Base-by-base conservation (phyloP, 352 stramenopile genomes). In the Phytophthora foliorum region DNA sequence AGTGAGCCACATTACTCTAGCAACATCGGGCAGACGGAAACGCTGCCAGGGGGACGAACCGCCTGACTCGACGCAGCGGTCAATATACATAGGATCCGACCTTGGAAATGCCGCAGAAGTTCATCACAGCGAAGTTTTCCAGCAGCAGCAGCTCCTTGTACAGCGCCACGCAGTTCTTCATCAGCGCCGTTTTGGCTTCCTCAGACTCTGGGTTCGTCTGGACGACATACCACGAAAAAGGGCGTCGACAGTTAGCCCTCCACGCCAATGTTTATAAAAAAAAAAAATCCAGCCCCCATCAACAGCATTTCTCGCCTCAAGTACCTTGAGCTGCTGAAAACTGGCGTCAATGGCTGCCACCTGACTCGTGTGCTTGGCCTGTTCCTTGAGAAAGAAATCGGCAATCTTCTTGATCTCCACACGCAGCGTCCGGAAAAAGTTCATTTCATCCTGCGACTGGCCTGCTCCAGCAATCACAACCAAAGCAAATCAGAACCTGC, bases 51-150 rank as follows among this genome's bases (percentile, higher is more conserved):
- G 36, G 49, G 52, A 69, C 65, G 31, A 55, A 73, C 52, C 44
- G 52, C 54, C 59, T 72, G 42, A 44, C 27, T 67, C 32, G 27
- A 57, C n/a, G 3, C 9, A 52, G 22, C 36, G 25, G 16, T 34
- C 34, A 61, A 34, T 44, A 58, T 51, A 27, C 19, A 19, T 57
- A 48, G 5, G 10, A 38, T 45, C 42, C 45, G 17, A 89, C 82
- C 81, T 96, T 96, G 45, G 88, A 95, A 75, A 95, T 94, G 57
- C 86, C 89, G 42, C 87, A 96, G 52, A 94, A 96, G 69, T 96
- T 96, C 84, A 96, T 96, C 24, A 96, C 87, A 4, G 88, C 88
- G 69, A 94, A 96, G 67, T 96, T 96, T 56, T 96, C 89, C 14
- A 96, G 77, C 62, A 96, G 68, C 58, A 96, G 58, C 32, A 96